phyloP scores from a whole-genome alignment of 306 rosid genomes.

The Castanea sativa region DNA sequence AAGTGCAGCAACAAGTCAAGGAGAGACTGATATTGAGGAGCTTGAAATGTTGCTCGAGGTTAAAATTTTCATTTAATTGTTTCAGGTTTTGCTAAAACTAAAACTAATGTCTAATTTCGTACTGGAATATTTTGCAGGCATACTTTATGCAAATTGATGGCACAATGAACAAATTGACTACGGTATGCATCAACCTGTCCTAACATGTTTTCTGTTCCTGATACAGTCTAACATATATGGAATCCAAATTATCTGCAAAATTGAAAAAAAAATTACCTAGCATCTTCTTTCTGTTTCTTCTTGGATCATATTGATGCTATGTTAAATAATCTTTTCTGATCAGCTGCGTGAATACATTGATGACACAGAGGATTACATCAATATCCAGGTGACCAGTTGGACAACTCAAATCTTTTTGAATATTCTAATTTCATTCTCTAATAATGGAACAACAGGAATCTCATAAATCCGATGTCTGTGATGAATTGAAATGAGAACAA shows the following conservation, averaged over 20 bases:
- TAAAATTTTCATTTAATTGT: background rate
- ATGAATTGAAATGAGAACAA: background rate
- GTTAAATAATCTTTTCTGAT: background rate
- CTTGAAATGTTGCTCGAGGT: slow-evolving; percentile 92
- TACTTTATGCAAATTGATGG: slow-evolving; percentile 77
- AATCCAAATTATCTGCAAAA: background rate
- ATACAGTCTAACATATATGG: background rate
- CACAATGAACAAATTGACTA: slow-evolving; percentile 66
- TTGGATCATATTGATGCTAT: background rate
- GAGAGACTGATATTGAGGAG: slow-evolving; percentile 69
- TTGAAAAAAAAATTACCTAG: background rate
- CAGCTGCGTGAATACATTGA: slow-evolving; percentile 82
- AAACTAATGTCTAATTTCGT: slow-evolving; percentile 1
- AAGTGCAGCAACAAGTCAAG: slow-evolving; percentile 43
- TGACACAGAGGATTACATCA: slow-evolving; percentile 86
- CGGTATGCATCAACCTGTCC: slow-evolving; percentile 37
- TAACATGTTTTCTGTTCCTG: background rate
- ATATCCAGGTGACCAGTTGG: slow-evolving; percentile 62
- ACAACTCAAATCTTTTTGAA: background rate
- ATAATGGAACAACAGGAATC: background rate
- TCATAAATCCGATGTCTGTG: background rate
- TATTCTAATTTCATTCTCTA: background rate
- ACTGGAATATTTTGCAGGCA: slow-evolving; percentile 49
- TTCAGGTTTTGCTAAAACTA: background rate
- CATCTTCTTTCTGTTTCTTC: background rate